Base-by-base conservation (phyloP, 176 grass and related monocot genomes). In the Pontederia paniculata region DNA sequence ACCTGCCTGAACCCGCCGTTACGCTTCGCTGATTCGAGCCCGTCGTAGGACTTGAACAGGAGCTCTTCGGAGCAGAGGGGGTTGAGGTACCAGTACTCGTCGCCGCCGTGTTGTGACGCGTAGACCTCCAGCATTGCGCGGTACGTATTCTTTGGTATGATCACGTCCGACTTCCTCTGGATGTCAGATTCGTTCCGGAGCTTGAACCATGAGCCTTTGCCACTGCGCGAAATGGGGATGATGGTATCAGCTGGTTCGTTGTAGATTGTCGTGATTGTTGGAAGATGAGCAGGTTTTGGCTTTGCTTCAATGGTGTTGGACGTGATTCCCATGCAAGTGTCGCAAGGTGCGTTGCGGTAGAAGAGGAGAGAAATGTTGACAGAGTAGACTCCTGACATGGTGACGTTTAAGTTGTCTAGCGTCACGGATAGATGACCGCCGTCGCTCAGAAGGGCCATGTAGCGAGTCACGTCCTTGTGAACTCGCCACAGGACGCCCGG, bases 1-100 rank as follows among this genome's bases (percentile, higher is more conserved):
- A 66, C 63, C 46, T 52, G 63, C 47, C 63, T 46, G 63, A 66
- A 66, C 5, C 9, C 63, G 63, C 63, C 63, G 48, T 66, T 66
- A 46, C 47, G 9, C 23, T 14, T 23, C 16, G 63, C 16, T 23
- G 23, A 14, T 16, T 46, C 50, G 16, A 42, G 10, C 19, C 28
- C 37, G 21, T 19, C 44, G 28, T 37, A 37, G 9, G 25, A 37
- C 5, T 37, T 2, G 1, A 17, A 15, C 2, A 12, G 63, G 14
- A 41, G 48, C 9, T 52, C 37, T 4, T 20, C 16, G 12, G 63
- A 66, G 19, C 63, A 21, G 1, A 66, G 47, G 2, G 63, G 63
- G 48, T 66, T 66, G 22, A 17, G 31, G 63, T 66, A 66, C 63
- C 63, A 66, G 21, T 18, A 37, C 23, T 51, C 63, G 13, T 66